These are phyloP conservation scores for Paulownia fortunei DNA, from an alignment of 257 asterid genomes.

Conservation along the genomic window DNA sequence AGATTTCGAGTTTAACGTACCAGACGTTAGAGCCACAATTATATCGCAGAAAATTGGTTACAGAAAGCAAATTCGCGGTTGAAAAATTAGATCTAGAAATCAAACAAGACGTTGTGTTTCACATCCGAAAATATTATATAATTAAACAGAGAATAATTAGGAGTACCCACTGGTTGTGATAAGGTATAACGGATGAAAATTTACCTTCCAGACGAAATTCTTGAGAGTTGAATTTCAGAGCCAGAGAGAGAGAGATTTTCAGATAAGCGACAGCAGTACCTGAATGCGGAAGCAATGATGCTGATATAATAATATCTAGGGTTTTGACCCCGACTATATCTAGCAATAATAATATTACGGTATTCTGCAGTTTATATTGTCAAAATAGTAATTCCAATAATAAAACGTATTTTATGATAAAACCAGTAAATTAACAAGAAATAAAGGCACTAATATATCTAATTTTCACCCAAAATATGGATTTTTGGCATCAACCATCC, in stretches of 20 bases:
- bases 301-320: conserved; percentile 37
- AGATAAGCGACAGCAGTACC: conserved; percentile 28
- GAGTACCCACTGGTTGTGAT: neutral
- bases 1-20: neutral
- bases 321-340: conserved; percentile 32
- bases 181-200: neutral
- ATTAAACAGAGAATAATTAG: neutral
- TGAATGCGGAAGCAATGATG: conserved; percentile 15
- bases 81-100: conserved; percentile 27
- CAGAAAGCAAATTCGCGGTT: neutral
- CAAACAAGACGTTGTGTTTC: neutral
- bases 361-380: neutral
- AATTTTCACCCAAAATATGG: too few relatives aligned
- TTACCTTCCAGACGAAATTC: conserved; percentile 33
- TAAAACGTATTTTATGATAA: neutral
- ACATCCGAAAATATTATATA: neutral
- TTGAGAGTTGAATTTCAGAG: conserved; percentile 22
- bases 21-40: neutral
- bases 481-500: too few relatives aligned
- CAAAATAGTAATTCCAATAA: neutral
- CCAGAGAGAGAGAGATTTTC: conserved; percentile 3
- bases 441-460: too few relatives aligned
- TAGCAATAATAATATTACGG: neutral
- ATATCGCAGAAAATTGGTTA: neutral
- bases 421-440: too few relatives aligned